Conservation (phyloP, 305 asterid genomes). For the Fraxinus xanthoxyloides region DNA sequence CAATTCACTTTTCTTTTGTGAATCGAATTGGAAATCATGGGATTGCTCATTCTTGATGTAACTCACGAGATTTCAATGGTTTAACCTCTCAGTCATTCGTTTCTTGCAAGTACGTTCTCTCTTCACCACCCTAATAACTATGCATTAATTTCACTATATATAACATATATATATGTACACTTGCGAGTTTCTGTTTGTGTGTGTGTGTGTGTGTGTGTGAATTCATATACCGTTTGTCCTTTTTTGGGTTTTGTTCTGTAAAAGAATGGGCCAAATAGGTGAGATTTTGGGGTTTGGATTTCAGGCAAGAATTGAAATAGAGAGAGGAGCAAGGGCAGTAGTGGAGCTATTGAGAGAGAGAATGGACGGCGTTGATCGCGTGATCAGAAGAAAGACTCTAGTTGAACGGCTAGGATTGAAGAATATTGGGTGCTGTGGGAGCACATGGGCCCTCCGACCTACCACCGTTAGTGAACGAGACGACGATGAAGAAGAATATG, state of each 20-base stretch:
- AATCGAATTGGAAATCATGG: conserved; percentile 25
- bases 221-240: background rate
- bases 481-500: conserved; percentile 32
- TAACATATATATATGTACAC: background rate
- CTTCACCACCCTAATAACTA: conserved; percentile 30
- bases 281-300: conserved; percentile 53
- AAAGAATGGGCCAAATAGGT: conserved; percentile 43
- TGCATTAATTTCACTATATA: conserved; percentile 27
- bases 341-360: conserved; percentile 50
- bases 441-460: conserved; percentile 53
- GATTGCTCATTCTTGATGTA: conserved; percentile 18
- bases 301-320: conserved; percentile 47
- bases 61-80: conserved; percentile 53
- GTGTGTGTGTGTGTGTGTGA: background rate
- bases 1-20: background rate
- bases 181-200: background rate
- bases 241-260: conserved; percentile 6
- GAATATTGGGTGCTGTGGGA: conserved; percentile 61
- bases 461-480: conserved; percentile 39
- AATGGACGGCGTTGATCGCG: conserved; percentile 61
- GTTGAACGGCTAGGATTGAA: conserved; percentile 66
- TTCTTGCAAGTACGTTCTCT: conserved; percentile 14
- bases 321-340: conserved; percentile 43
- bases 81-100: conserved; percentile 6
- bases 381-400: conserved; percentile 52